phyloP scores from a whole-genome alignment of 495 filamentous ascomycete genomes.

The Penicillium samsonianum region DNA sequence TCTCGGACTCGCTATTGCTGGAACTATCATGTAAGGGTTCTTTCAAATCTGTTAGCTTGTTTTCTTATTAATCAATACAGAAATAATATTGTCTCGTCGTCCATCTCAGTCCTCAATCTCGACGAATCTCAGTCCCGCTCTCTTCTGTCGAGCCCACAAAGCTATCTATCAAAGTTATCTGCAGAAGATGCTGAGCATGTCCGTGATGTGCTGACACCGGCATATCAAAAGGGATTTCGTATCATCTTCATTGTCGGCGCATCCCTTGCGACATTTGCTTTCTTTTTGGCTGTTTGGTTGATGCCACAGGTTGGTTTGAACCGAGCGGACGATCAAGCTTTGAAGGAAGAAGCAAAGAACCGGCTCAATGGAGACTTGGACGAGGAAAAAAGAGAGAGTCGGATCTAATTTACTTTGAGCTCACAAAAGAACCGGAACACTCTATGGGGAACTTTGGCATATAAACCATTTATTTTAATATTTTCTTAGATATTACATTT shows the following conservation, averaged over 20 bases:
- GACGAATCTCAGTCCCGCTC: slow-evolving; percentile 26
- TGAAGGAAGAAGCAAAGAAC: slow-evolving; percentile 49
- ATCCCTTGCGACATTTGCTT: slow-evolving; percentile 46
- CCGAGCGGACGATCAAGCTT: slow-evolving; percentile 45
- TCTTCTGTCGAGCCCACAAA: slow-evolving; percentile 35
- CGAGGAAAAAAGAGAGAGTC: slow-evolving; percentile 14
- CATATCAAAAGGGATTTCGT: slow-evolving; percentile 51
- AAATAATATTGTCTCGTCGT: slow-evolving; percentile 46
- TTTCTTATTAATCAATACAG: slow-evolving; percentile 23
- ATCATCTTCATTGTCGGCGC: slow-evolving; percentile 54
- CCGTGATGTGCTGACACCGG: slow-evolving; percentile 43
- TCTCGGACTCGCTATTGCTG: slow-evolving; percentile 53
- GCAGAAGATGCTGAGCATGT: slow-evolving; percentile 36
- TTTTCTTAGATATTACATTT: too few relatives aligned
- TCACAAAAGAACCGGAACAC: not conserved
- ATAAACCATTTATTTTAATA: not conserved
- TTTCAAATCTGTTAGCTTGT: not conserved
- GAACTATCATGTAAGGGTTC: slow-evolving; percentile 48
- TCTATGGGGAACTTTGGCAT: not conserved
- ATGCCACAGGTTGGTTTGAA: slow-evolving; percentile 51
- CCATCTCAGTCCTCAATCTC: slow-evolving; percentile 37
- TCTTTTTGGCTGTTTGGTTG: slow-evolving; percentile 43
- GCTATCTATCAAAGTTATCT: slow-evolving; percentile 33
- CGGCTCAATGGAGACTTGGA: slow-evolving; percentile 23
- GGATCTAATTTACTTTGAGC: not conserved